A percentile compares a stretch with the other conserved stretches of the same genome.
Conservation (phyloP, 805 yeast species). For the Kazachstania bromeliacearum region DNA sequence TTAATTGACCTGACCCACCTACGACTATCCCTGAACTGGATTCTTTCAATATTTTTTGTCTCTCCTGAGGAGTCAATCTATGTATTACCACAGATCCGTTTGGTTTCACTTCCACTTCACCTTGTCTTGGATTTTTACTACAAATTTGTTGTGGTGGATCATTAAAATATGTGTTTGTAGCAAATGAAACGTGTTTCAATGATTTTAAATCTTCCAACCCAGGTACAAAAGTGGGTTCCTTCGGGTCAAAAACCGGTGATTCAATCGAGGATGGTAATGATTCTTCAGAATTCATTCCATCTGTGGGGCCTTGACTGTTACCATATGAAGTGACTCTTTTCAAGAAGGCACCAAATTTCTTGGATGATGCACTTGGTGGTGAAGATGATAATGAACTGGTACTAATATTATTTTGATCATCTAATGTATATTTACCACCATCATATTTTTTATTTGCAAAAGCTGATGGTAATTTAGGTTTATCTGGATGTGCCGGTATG, state of each 20-base stretch:
- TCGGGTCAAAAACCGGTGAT: constrained; percentile 10
- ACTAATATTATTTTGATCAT: neutral
- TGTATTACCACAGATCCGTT: constrained; percentile 46
- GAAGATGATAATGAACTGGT: neutral
- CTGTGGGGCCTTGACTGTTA: neutral
- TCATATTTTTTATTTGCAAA: constrained; percentile 19
- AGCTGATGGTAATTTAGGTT: constrained; percentile 42
- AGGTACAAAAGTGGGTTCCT: constrained; percentile 26
- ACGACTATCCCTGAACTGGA: constrained; percentile 65
- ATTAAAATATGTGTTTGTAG: constrained; percentile 59
- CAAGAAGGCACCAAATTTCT: constrained; percentile 27
- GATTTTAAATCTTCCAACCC: constrained; percentile 34
- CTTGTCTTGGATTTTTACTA: constrained; percentile 65
- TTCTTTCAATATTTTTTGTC: constrained; percentile 33
- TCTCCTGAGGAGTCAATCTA: constrained; percentile 47
- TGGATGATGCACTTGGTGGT: constrained; percentile 11
- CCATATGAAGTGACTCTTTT: constrained; percentile 27
- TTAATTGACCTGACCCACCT: constrained; percentile 66
- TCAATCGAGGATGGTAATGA: constrained; percentile 4
- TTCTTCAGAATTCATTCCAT: constrained; percentile 2
- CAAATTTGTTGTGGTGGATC: constrained; percentile 93
- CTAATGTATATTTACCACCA: too few relatives aligned
- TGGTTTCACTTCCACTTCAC: constrained; percentile 62
- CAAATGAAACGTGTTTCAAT: constrained; percentile 64
- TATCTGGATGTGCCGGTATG: constrained; percentile 43